phyloP scores from a whole-genome alignment of 441 rosid genomes.

The Euphorbia celastroides region DNA sequence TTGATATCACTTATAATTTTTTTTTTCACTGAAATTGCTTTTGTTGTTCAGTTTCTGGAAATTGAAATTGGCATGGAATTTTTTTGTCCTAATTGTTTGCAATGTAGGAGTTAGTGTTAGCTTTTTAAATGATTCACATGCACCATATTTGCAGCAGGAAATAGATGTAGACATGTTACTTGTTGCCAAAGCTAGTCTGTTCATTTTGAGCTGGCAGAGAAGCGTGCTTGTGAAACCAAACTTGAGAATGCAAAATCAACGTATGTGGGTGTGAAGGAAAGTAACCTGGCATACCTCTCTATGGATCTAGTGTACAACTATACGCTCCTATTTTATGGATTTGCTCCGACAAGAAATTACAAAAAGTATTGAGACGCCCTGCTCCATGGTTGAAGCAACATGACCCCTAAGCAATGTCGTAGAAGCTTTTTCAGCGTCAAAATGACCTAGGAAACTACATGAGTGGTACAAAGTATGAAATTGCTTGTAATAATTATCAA shows the following conservation, averaged over 20 bases:
- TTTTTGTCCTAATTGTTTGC: no score
- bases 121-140: no score
- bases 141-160: no score
- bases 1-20: no score
- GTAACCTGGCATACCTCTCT: constrained; percentile 69
- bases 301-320: constrained; percentile 95
- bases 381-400: constrained; percentile 72
- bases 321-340: constrained; percentile 82
- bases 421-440: constrained; percentile 64
- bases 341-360: constrained; percentile 87
- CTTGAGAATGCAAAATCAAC: constrained; percentile 52
- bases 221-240: constrained; percentile 75
- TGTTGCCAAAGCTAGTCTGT: constrained; percentile 64
- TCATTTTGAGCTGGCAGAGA: constrained; percentile 70
- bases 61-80: no score
- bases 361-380: constrained; percentile 47
- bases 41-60: no score
- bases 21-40: no score
- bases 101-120: no score
- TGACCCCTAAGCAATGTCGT: constrained; percentile 99
- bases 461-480: no score
- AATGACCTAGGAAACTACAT: constrained; percentile 7
- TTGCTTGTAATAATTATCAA: no score
- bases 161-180: no score
- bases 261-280: constrained; percentile 43